Conservation (phyloP, 2,329 filamentous ascomycete species). For the Paraphaeosphaeria sporulosa region DNA sequence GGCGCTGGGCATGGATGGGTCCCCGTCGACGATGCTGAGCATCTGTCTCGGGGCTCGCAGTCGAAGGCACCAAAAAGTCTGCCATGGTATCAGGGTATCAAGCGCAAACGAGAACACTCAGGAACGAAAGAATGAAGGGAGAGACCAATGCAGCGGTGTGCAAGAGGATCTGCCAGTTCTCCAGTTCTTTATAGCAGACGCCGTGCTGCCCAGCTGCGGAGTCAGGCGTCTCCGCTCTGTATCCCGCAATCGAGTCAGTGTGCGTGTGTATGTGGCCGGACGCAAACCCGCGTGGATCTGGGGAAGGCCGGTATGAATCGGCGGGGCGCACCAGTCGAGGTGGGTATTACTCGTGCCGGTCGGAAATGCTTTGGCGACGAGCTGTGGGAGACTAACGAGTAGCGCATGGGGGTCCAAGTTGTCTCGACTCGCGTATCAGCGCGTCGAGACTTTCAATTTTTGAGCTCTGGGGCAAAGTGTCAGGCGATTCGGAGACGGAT, state of each 20-base stretch:
- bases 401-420: neutral
- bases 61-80: conserved; percentile 40
- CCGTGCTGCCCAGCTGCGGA: neutral
- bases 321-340: conserved; percentile 10
- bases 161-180: neutral
- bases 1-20: conserved; percentile 46
- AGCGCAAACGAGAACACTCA: neutral
- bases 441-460: neutral
- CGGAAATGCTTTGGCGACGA: conserved; percentile 28
- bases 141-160: conserved; percentile 1
- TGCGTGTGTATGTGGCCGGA: neutral
- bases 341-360: conserved; percentile 11
- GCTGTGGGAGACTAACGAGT: neutral
- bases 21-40: conserved; percentile 35
- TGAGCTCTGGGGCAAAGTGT: neutral
- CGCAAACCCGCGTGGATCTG: conserved; percentile 5
- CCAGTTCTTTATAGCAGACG: neutral
- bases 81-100: conserved; percentile 28
- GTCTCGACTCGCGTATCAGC: neutral
- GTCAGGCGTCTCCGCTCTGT: conserved; percentile 6
- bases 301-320: conserved; percentile 16
- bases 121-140: neutral
- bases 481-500: neutral
- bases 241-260: conserved; percentile 18
- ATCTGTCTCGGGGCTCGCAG: conserved; percentile 30